Evolutionary conservation across 768 basidiomycete species (phyloP), one percentile per base, ranked within the genome.

Genomic region (Bullera alba): DNA sequence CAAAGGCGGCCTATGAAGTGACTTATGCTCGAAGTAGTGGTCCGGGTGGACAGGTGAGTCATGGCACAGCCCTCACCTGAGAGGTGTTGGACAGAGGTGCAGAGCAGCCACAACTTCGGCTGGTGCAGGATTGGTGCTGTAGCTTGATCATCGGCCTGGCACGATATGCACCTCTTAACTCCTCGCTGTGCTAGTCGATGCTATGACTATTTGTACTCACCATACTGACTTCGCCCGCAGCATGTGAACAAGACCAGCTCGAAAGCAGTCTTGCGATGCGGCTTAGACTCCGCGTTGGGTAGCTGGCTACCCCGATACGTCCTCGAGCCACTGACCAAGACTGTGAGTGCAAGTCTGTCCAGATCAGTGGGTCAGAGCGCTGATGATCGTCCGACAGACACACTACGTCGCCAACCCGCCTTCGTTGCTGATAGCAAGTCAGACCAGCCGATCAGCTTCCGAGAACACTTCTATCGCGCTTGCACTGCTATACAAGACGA

Each of bases 161-260:
- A n/a, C 10, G 39, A 22, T 22, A 15, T 6, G 22, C 28, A 14
- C 21, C n/a, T n/a, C n/a, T n/a, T n/a, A n/a, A n/a, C n/a, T n/a
- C n/a, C n/a, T n/a, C n/a, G n/a, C n/a, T n/a, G n/a, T n/a, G n/a
- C n/a, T n/a, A n/a, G n/a, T n/a, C n/a, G n/a, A n/a, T n/a, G n/a
- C n/a, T n/a, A n/a, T n/a, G n/a, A n/a, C n/a, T n/a, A n/a, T n/a
- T n/a, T n/a, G n/a, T n/a, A n/a, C n/a, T n/a, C n/a, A 34, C n/a
- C 10, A 10, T 34, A n/a, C 32, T 34, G 32, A 34, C n/a, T 10
- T 34, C 32, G 0, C 14, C 22, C 17, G 46, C 34, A 72, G 71
- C 69, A 72, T 53, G 71, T 72, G 21, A 72, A 72, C 42, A 72
- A 67, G 49, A 67, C 69, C n/a, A 63, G 61, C 49, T 69, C 71